Evolutionary conservation across 345 rosid species (phyloP), one percentile per base, ranked within the genome.

Genomic region (Corchorus olitorius): DNA sequence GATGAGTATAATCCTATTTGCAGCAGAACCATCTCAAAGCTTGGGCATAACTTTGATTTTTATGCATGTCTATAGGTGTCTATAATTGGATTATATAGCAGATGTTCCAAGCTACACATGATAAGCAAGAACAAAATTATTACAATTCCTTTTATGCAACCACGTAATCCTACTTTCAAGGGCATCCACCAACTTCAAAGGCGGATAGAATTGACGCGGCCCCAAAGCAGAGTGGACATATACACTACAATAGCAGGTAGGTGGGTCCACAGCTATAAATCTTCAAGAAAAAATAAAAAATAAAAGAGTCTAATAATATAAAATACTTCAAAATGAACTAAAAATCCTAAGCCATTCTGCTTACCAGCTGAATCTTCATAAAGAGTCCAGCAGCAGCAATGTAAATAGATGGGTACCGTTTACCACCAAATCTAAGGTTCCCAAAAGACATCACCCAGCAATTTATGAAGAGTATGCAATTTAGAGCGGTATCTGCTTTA

Each of bases 261-360:
- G 27, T 12, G 37, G 59, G 58, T 68, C 46, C 60, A 33, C 34
- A 34, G 73, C 73, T 34, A 52, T 34, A 16, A 34, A 70, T 50
- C 46, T 17, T 70, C 16, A 70, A 8, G 16, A 39, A 27, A 27
- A 27, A 27, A 27, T 0, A 27, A 27, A 27, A 27, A 27, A 27
- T 27, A 27, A 70, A 52, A 16, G 15, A 34, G 46, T 52, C 43
- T 61, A 52, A 10, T 3, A 34, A 52, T 33, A 70, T 34, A 34
- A 50, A 34, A 52, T 34, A 70, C 16, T 34, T 52, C 27, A 70
- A 70, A 27, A 70, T 70, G 15, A 41, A 69, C 58, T 50, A 68
- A 50, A 8, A 27, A 15, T 49, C 43, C 22, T 20, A 15, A 49
- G 27, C 35, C 20, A 16, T 33, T 69, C 59, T 49, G 58, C 73